phyloP scores from a whole-genome alignment of 495 filamentous ascomycete genomes.

The Durotheca rogersii region DNA sequence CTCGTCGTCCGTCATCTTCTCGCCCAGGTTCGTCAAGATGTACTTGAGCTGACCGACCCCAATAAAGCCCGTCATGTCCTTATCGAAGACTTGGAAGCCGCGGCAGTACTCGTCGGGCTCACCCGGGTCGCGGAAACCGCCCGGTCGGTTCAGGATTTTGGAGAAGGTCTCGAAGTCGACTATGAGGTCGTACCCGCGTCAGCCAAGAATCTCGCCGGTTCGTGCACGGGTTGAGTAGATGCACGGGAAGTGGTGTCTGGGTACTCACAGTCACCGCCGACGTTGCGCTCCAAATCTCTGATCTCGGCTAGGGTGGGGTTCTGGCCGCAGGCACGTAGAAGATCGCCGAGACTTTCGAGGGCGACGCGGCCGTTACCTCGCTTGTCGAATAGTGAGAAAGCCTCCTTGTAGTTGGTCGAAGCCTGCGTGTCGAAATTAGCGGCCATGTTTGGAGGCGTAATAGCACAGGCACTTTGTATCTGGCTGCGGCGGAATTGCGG shows the following conservation, averaged over 20 bases:
- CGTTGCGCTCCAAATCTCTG: constrained; percentile 77
- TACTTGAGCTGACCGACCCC: constrained; percentile 95
- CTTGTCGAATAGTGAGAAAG: constrained; percentile 98
- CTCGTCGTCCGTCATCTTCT: constrained; percentile 98
- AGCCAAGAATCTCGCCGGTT: no score
- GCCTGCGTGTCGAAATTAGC: constrained; percentile 64
- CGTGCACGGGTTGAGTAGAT: not conserved
- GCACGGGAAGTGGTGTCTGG: constrained; percentile 9
- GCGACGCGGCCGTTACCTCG: constrained; percentile 89
- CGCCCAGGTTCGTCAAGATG: constrained; percentile 92
- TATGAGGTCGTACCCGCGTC: constrained; percentile 37
- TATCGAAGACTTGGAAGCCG: constrained; percentile 98
- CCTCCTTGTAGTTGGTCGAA: constrained; percentile 99
- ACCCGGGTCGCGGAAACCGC: constrained; percentile 95
- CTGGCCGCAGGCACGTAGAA: constrained; percentile 94
- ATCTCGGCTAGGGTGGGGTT: constrained; percentile 96
- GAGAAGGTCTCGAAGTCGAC: constrained; percentile 98
- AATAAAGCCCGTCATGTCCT: constrained; percentile 97
- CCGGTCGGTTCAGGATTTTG: constrained; percentile 92
- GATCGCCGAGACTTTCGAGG: constrained; percentile 83
- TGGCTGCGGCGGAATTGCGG: no score
- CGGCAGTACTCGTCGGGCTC: constrained; percentile 97
- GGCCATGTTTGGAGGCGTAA: no score
- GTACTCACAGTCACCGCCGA: constrained; percentile 84
- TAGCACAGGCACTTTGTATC: no score